Conservation (phyloP, 2,329 filamentous ascomycete genomes). For the Aspergillus puulaauensis region DNA sequence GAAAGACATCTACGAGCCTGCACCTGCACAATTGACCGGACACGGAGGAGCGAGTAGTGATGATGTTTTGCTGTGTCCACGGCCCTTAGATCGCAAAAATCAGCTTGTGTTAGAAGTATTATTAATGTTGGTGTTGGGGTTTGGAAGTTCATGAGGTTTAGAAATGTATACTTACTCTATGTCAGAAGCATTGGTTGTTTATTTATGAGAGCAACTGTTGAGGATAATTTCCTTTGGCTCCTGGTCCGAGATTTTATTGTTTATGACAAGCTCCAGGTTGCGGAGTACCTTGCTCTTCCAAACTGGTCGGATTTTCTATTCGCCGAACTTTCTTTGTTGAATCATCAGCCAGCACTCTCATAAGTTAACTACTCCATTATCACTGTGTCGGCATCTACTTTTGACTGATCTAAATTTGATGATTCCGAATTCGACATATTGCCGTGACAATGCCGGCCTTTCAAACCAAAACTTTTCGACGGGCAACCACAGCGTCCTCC, state of each 20-base stretch:
- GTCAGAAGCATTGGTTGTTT: not conserved
- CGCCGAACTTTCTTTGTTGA: conserved; percentile 3
- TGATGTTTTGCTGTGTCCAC: not conserved
- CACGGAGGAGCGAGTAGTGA: not conserved
- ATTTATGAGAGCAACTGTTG: not conserved
- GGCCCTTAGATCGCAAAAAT: not conserved
- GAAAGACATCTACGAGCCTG: conserved; percentile 16
- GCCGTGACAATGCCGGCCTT: conserved; percentile 59
- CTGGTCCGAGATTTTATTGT: conserved; percentile 7
- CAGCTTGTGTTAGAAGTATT: not conserved
- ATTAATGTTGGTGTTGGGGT: not conserved
- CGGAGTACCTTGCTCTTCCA: not conserved
- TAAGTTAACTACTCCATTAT: not conserved
- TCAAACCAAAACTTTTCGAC: conserved; percentile 68
- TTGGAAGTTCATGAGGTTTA: not conserved
- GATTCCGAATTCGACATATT: not conserved
- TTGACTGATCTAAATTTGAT: not conserved
- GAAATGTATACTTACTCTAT: not conserved
- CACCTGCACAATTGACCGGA: not conserved
- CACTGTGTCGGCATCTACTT: not conserved
- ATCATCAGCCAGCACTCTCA: not conserved
- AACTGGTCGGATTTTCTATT: conserved; percentile 17
- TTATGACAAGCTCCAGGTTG: conserved; percentile 8
- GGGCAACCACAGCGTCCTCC: conserved; percentile 46
- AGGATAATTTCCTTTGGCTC: not conserved